Conservation (phyloP, 139 green algal genomes). For the Tetraselmis striata region DNA sequence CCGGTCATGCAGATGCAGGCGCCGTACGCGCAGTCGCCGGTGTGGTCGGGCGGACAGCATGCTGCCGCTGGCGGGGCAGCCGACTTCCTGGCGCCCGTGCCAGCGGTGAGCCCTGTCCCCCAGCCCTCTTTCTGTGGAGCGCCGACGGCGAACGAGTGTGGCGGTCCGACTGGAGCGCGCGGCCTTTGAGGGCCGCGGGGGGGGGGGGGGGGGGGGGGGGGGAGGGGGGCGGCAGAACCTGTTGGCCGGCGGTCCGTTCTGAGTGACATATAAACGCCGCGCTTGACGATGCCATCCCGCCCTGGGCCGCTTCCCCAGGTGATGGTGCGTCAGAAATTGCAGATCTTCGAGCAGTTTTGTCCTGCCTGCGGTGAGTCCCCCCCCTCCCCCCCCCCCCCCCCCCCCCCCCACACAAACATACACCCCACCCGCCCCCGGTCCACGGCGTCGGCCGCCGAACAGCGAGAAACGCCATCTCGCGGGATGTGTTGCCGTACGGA, state of each 20-base stretch:
- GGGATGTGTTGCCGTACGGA: neutral
- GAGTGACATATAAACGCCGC: neutral
- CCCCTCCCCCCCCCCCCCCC: too few species aligned
- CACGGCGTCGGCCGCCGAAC: neutral
- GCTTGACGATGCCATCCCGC: too few species aligned
- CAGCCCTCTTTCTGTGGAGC: too few species aligned
- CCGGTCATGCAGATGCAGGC: neutral
- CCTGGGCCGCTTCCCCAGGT: neutral
- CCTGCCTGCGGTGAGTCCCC: neutral
- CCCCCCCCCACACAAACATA: neutral
- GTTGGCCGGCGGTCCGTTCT: neutral
- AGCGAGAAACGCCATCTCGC: neutral
- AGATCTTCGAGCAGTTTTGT: neutral
- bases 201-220: too few species aligned
- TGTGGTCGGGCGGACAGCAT: neutral
- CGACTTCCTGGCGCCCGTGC: neutral
- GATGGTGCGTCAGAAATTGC: neutral
- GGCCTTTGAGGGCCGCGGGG: too few species aligned
- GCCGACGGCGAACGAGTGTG: too few species aligned
- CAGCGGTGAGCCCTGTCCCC: neutral
- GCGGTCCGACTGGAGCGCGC: too few species aligned
- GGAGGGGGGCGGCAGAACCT: neutral
- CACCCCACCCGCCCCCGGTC: neutral
- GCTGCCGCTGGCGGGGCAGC: neutral
- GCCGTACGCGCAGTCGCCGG: neutral